Percentiles rank a stretch among this genome's conserved stretches.
Evolutionary conservation across 108 stramenopile genomes (phyloP).

Genomic region (Nitzschia sp.): DNA sequence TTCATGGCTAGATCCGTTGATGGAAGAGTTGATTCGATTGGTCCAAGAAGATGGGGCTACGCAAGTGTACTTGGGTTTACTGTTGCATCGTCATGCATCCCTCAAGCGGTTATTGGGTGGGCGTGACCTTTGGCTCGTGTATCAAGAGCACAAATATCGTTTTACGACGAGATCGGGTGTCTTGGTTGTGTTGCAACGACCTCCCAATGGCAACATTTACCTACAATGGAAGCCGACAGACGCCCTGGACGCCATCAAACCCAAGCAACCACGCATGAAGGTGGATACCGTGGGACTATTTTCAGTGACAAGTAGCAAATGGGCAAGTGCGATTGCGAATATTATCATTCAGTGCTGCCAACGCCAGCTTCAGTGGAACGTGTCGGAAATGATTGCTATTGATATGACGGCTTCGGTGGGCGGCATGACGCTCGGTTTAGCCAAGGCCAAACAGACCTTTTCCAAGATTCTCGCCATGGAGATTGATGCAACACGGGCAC

Average conservation of each 20-base stretch:
- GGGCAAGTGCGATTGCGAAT: slow-evolving; percentile 44
- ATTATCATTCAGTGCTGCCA: slow-evolving; percentile 30
- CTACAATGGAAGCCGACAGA: neutral
- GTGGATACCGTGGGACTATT: slow-evolving; percentile 47
- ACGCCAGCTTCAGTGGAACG: neutral
- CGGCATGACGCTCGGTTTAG: slow-evolving; percentile 42
- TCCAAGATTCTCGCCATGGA: slow-evolving; percentile 38
- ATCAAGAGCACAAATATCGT: slow-evolving; percentile 10
- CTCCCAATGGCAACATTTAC: slow-evolving; percentile 1
- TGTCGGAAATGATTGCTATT: slow-evolving; percentile 9
- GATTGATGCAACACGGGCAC: slow-evolving; percentile 44
- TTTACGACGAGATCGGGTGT: neutral
- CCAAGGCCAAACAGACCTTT: slow-evolving; percentile 26
- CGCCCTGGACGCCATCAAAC: neutral
- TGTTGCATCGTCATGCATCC: slow-evolving; percentile 40
- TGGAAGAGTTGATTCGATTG: neutral
- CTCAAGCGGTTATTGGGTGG: slow-evolving; percentile 39
- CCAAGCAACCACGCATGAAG: slow-evolving; percentile 30
- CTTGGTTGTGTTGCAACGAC: slow-evolving; percentile 7
- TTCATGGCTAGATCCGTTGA: slow-evolving; percentile 1
- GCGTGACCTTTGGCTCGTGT: slow-evolving; percentile 29
- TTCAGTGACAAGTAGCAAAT: slow-evolving; percentile 45
- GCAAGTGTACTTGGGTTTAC: slow-evolving; percentile 31
- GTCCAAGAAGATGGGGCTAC: slow-evolving; percentile 42
- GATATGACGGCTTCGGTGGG: slow-evolving; percentile 57